Evolutionary conservation across 2,329 filamentous ascomycete genomes (phyloP).

Genomic region (Fusarium abutilonis): DNA sequence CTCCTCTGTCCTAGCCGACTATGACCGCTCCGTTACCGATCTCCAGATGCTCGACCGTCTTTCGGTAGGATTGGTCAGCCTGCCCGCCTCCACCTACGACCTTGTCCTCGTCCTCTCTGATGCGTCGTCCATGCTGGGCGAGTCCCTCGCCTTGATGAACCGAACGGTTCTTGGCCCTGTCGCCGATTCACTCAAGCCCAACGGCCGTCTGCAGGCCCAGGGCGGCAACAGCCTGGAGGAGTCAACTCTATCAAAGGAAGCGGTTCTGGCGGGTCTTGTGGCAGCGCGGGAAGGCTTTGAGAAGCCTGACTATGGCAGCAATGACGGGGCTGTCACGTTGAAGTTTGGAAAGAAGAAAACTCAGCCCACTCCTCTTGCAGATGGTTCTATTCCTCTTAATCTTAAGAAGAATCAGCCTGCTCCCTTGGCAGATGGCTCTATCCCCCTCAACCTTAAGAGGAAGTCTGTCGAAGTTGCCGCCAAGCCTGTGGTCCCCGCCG

Average conservation of each 20-base stretch:
- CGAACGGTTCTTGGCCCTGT: constrained; percentile 75
- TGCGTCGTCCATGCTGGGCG: constrained; percentile 72
- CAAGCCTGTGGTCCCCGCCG: constrained; percentile 58
- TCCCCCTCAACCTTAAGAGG: constrained; percentile 56
- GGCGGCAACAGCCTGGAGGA: constrained; percentile 68
- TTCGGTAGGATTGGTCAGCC: constrained; percentile 78
- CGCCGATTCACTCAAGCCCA: constrained; percentile 74
- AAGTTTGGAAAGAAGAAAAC: constrained; percentile 54
- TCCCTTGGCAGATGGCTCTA: constrained; percentile 37
- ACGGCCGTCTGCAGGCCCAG: constrained; percentile 74
- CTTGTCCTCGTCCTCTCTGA: constrained; percentile 85
- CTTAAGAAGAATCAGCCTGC: constrained; percentile 55
- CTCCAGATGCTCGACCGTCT: constrained; percentile 98
- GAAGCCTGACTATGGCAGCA: constrained; percentile 73
- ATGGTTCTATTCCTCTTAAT: constrained; percentile 43
- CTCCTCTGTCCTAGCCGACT: constrained; percentile 72
- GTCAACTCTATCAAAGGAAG: constrained; percentile 67
- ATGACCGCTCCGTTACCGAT: constrained; percentile 82
- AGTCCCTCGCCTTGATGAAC: constrained; percentile 71
- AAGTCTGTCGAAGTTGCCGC: constrained; percentile 53
- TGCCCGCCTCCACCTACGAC: constrained; percentile 83
- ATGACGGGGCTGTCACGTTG: constrained; percentile 65
- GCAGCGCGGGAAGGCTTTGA: constrained; percentile 71
- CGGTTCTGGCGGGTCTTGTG: constrained; percentile 83
- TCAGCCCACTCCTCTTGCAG: constrained; percentile 27